Percentiles rank a stretch among this genome's conserved stretches.
phyloP scores from a whole-genome alignment of 2,329 filamentous ascomycete genomes.

The Sporothrix globosa region DNA sequence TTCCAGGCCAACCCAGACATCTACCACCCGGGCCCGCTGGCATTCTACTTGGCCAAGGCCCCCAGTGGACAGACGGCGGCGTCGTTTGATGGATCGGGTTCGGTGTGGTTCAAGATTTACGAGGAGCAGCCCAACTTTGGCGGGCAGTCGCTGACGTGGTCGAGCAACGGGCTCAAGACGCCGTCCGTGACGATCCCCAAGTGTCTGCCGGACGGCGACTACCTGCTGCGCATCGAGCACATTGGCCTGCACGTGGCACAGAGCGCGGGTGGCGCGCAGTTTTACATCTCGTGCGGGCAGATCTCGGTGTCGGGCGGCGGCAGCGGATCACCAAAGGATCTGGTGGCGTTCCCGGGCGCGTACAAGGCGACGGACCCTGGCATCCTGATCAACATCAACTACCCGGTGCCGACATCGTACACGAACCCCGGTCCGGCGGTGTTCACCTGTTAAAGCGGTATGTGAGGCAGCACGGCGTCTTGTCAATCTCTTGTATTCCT shows the following conservation, averaged over 20 bases:
- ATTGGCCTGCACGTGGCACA: constrained; percentile 41
- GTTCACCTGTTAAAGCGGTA: constrained; percentile 29
- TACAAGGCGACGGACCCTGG: constrained; percentile 38
- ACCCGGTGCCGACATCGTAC: constrained; percentile 38
- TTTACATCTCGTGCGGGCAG: constrained; percentile 41
- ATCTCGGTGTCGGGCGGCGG: constrained; percentile 40
- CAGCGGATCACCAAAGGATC: constrained; percentile 32
- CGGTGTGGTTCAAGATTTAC: constrained; percentile 48
- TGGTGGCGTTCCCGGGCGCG: constrained; percentile 38
- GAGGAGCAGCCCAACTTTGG: constrained; percentile 41
- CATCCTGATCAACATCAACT: constrained; percentile 39
- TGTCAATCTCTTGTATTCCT: background rate
- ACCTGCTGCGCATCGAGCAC: constrained; percentile 43
- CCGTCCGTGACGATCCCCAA: constrained; percentile 40
- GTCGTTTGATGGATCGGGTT: constrained; percentile 43
- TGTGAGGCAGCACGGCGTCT: background rate
- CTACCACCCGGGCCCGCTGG: constrained; percentile 47
- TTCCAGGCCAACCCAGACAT: constrained; percentile 47
- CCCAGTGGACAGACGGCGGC: constrained; percentile 43
- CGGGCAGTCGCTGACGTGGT: constrained; percentile 35
- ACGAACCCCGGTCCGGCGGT: constrained; percentile 35
- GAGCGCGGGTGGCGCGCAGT: constrained; percentile 39
- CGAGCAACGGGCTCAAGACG: constrained; percentile 34
- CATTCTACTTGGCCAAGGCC: constrained; percentile 46
- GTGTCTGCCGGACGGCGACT: constrained; percentile 42